A percentile compares a stretch with the other conserved stretches of the same genome.
These are phyloP conservation scores for Nemania sp. DNA, from an alignment of 2,329 filamentous ascomycete species.

Conservation along the genomic window DNA sequence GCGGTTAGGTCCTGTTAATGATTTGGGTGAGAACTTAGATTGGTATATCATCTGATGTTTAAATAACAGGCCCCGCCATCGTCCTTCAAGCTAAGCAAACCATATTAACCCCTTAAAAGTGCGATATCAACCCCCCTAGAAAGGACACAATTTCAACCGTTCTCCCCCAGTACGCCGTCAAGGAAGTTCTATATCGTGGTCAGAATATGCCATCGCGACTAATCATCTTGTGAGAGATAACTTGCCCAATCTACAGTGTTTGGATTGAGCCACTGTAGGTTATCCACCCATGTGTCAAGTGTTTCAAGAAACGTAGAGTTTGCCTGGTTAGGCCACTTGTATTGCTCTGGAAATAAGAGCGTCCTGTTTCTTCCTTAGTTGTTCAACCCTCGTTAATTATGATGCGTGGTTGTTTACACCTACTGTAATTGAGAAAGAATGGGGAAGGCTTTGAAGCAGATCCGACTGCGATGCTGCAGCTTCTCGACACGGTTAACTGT, in stretches of 20 bases:
- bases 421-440: slow-evolving; percentile 36
- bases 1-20: background rate
- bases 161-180: slow-evolving; percentile 26
- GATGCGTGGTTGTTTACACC: background rate
- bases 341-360: slow-evolving; percentile 28
- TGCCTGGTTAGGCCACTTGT: slow-evolving; percentile 22
- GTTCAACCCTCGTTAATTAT: background rate
- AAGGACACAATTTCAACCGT: background rate
- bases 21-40: background rate
- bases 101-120: background rate
- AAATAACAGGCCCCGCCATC: background rate
- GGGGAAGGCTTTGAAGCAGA: slow-evolving; percentile 33
- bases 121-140: background rate
- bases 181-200: slow-evolving; percentile 21
- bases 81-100: background rate
- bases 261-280: slow-evolving; percentile 32
- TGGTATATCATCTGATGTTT: background rate
- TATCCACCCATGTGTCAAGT: slow-evolving; percentile 36
- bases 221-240: background rate
- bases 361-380: slow-evolving; percentile 18
- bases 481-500: slow-evolving; percentile 23
- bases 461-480: slow-evolving; percentile 29
- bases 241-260: slow-evolving; percentile 33
- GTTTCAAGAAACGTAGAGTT: slow-evolving; percentile 31
- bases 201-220: background rate